A percentile compares a stretch with the other conserved stretches of the same genome.
These are phyloP conservation scores for Kwoniella pini DNA, from an alignment of 768 basidiomycete species.

Conservation along the genomic window DNA sequence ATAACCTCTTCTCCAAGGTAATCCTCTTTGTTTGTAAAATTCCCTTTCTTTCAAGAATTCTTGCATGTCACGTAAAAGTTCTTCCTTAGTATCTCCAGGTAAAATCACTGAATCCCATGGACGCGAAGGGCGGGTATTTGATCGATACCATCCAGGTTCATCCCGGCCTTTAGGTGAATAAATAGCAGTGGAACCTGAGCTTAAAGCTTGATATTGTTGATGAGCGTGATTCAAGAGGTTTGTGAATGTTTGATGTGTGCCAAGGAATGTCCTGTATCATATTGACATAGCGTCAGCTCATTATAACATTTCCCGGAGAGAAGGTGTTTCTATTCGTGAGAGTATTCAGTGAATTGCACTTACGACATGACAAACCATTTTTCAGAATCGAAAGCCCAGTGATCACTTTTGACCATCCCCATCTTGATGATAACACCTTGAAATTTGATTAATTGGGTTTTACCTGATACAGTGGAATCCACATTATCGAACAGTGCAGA, in stretches of 20 bases:
- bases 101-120: conserved; percentile 31
- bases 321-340: too few relatives aligned
- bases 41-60: conserved; percentile 25
- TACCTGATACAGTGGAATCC: too few relatives aligned
- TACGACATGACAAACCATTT: conserved; percentile 12
- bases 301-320: too few relatives aligned
- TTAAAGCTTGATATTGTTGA: neutral
- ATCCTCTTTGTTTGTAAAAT: conserved; percentile 30
- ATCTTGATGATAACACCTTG: conserved; percentile 11
- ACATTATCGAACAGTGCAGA: too few relatives aligned
- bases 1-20: conserved; percentile 34
- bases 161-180: neutral
- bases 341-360: neutral
- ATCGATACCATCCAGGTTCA: neutral
- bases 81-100: conserved; percentile 22
- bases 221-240: neutral
- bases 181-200: neutral
- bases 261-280: neutral
- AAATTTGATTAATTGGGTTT: conserved; percentile 11
- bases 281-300: too few relatives aligned
- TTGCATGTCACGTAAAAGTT: conserved; percentile 25
- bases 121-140: conserved; percentile 3
- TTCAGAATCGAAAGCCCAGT: neutral
- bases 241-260: neutral
- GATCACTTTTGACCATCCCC: neutral